These are phyloP conservation scores for Delonix regia DNA, from an alignment of 306 rosid genomes.

Conservation along the genomic window DNA sequence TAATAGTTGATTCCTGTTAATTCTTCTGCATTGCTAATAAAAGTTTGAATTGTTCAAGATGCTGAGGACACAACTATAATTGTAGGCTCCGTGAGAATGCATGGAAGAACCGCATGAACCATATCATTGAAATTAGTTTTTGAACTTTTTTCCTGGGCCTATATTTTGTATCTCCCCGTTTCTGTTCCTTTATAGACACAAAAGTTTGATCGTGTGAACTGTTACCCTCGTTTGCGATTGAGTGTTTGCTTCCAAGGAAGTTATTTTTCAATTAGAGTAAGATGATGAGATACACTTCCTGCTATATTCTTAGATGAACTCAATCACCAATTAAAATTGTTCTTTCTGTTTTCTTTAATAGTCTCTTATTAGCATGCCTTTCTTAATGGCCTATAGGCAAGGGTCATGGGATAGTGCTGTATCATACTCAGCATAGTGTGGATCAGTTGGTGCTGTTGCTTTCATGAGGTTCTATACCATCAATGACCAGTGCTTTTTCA, in stretches of 20 bases:
- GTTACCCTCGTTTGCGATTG: not conserved
- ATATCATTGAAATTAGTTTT: not conserved
- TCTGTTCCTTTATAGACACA: not conserved
- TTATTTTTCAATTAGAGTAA: not conserved
- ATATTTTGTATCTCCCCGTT: not conserved
- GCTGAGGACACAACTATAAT: not conserved
- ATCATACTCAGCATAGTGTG: too few species aligned
- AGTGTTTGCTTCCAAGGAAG: not conserved
- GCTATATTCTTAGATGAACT: conserved; percentile 10
- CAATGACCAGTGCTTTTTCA: not conserved
- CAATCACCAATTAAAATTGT: not conserved
- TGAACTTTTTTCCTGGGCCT: not conserved
- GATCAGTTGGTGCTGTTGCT: not conserved
- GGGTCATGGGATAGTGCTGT: not conserved
- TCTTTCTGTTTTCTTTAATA: conserved; percentile 2
- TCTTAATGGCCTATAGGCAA: not conserved
- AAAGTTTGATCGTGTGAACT: not conserved
- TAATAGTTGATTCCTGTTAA: conserved; percentile 33
- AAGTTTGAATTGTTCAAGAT: conserved; percentile 13
- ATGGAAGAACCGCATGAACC: not conserved
- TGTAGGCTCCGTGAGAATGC: not conserved
- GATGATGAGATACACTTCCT: not conserved
- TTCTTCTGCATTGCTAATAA: conserved; percentile 22
- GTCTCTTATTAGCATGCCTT: not conserved
- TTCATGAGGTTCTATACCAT: not conserved